Base-by-base conservation (phyloP, 164 flowering plant species). In the Chimonanthus praecox region DNA sequence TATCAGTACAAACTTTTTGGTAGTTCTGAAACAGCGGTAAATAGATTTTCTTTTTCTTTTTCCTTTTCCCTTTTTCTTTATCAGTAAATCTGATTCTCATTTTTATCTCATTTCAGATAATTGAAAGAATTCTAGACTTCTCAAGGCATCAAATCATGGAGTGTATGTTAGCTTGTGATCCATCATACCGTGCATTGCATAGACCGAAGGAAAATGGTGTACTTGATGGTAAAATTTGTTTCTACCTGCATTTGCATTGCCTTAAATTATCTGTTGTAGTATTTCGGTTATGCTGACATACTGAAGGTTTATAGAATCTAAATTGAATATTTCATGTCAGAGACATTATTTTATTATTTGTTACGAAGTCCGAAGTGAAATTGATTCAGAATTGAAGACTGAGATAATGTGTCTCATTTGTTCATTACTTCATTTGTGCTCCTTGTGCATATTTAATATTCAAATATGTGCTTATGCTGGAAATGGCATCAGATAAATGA, bases 51-150 rank as follows among this genome's bases (percentile, higher is more conserved):
- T 58, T 58, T 58, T 3, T 58, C 61, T 58, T 13, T 58, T 58
- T 58, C 16, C 11, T 58, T 2, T 54, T 18, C n/a, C 33, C 33
- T 58, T n/a, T 2, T 47, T 10, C n/a, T 61, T 46, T 18, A 63
- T 58, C 5, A n/a, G 65, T n/a, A 4, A 7, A 54, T 44, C 68
- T 65, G 68, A 65, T 65, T 13, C 45, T 75, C 46, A 47, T 71
- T 43, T 11, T 48, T 3, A 48, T 43, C 15, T 65, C 21, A 10
- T 75, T 20, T 15, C 84, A 96, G 99, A 82, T 86, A 67, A 94
- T 94, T 87, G 99, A 96, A 75, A 89, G 99, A 85, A 87, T 96
- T 77, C 76, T 96, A 74, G 99, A 96, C 85, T 92, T 92, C 84
- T 85, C 94, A 68, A 85, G 91, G 81, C 97, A 85, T 81, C 99